These are phyloP conservation scores for Leptographium galeiforme DNA, from an alignment of 2,329 filamentous ascomycete genomes.

Conservation along the genomic window DNA sequence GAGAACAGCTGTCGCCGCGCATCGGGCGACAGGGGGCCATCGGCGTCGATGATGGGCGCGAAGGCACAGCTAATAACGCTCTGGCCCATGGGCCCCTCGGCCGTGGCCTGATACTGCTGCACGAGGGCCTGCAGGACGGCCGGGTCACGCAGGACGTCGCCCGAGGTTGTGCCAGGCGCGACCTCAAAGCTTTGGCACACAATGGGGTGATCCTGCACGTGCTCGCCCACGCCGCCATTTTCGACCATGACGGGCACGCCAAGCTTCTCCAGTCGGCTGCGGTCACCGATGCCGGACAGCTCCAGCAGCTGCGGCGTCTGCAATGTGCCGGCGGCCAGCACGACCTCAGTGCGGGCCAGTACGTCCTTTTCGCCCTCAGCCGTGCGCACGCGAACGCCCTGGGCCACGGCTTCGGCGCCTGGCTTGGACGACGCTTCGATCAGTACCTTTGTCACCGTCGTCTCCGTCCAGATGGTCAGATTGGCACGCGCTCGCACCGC, in stretches of 20 bases:
- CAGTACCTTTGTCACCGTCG: constrained; percentile 14
- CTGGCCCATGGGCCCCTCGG: constrained; percentile 18
- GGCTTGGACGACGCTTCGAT: constrained; percentile 4
- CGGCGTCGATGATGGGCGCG: constrained; percentile 11
- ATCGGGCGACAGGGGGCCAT: constrained; percentile 7
- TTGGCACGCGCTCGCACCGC: constrained; percentile 6
- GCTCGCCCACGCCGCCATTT: constrained; percentile 30
- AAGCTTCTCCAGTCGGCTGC: constrained; percentile 24
- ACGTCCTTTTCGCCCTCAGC: constrained; percentile 1
- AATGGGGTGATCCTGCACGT: constrained; percentile 26
- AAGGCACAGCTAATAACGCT: constrained; percentile 19
- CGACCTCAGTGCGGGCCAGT: constrained; percentile 19
- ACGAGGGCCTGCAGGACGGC: constrained; percentile 11
- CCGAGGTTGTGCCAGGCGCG: constrained; percentile 13
- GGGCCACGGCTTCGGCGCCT: constrained; percentile 6
- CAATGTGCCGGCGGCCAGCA: constrained; percentile 27
- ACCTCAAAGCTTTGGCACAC: constrained; percentile 19
- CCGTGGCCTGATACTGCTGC: constrained; percentile 18
- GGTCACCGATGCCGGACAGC: constrained; percentile 23
- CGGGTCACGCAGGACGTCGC: constrained; percentile 14
- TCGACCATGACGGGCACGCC: constrained; percentile 25
- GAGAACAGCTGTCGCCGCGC: constrained; percentile 12
- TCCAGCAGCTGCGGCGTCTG: constrained; percentile 22
- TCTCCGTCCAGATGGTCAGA: constrained; percentile 11
- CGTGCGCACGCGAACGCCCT: constrained; percentile 12